Evolutionary conservation across 331 rosid genomes (phyloP), one percentile per base, ranked within the genome.

Genomic region (Arachis monticola): DNA sequence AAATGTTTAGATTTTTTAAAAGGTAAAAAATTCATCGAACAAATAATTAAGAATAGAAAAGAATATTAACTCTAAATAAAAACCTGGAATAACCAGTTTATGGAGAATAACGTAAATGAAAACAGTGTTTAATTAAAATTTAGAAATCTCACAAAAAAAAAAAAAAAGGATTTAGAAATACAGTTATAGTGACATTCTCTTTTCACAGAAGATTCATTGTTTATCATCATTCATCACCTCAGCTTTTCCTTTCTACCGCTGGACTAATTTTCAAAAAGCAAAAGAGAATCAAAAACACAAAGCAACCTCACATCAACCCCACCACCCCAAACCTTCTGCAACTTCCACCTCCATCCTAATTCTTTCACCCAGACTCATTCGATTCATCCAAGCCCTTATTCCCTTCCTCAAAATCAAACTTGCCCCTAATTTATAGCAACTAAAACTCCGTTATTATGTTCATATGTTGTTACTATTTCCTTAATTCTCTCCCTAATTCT

Each of bases 281-380:
- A 65, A 77, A 78, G 75, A 78, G 86, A 70, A 83, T 83, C 22
- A 81, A 69, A 73, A 85, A 64, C 74, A 56, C 82, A 51, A 32
- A 46, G 40, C 2, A 55, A 57, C 4, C 64, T 32, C 69, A 31
- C 67, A 59, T 9, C 64, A 2, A 35, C 40, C 40, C 40, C 40
- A 35, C 40, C 3, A 35, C 40, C 3, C 40, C 40, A 35, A 4
- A 30, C 59, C 17, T 13, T 4, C 70, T 73, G 57, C 64, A 67
- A 40, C 53, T 35, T 22, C 6, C 79, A 77, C 12, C 79, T 38
- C 58, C 57, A 60, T 11, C 57, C 1, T 14, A 1, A 6, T 51
- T 12, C 4, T 6, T 48, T 48, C 53, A 44, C 7, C 48, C 7
- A 44, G 1, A 44, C 48, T 8, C 48, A 48, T 8, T 35, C 40